Percentiles rank a stretch among this genome's conserved stretches.
Conservation (phyloP, 768 basidiomycete species). For the Termitomyces sp. region DNA sequence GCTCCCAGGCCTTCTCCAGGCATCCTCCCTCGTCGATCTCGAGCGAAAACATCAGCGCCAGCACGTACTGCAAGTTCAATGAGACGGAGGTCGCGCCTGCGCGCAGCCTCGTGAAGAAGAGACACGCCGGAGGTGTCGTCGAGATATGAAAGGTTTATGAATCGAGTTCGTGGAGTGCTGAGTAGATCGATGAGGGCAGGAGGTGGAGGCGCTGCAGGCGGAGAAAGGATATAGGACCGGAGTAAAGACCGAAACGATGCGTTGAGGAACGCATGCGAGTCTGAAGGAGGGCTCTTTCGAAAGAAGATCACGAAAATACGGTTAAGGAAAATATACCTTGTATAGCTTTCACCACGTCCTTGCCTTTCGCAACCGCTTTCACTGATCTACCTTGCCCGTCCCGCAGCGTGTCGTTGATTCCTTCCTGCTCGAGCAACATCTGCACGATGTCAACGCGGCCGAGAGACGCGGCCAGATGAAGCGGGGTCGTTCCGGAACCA, state of each 20-base stretch:
- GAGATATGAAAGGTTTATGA: constrained; percentile 74
- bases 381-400: constrained; percentile 66
- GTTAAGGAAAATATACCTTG: constrained; percentile 45
- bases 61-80: constrained; percentile 82
- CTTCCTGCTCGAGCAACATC: constrained; percentile 73
- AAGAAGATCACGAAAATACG: neutral
- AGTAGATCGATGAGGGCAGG: constrained; percentile 52
- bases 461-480: constrained; percentile 62
- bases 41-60: constrained; percentile 85
- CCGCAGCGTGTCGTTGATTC: constrained; percentile 71
- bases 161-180: constrained; percentile 60
- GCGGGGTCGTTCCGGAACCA: constrained; percentile 69
- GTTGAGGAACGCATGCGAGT: constrained; percentile 67
- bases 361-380: constrained; percentile 66
- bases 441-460: constrained; percentile 70
- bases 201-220: constrained; percentile 32
- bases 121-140: constrained; percentile 76
- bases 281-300: neutral
- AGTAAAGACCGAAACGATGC: constrained; percentile 73
- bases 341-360: constrained; percentile 61
- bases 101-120: constrained; percentile 83
- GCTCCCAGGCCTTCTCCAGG: constrained; percentile 49
- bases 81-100: constrained; percentile 71
- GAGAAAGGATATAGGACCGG: constrained; percentile 67
- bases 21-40: constrained; percentile 69